These are phyloP conservation scores for Sanghuangporus baumii DNA, from an alignment of 1,284 basidiomycete genomes.

Conservation along the genomic window DNA sequence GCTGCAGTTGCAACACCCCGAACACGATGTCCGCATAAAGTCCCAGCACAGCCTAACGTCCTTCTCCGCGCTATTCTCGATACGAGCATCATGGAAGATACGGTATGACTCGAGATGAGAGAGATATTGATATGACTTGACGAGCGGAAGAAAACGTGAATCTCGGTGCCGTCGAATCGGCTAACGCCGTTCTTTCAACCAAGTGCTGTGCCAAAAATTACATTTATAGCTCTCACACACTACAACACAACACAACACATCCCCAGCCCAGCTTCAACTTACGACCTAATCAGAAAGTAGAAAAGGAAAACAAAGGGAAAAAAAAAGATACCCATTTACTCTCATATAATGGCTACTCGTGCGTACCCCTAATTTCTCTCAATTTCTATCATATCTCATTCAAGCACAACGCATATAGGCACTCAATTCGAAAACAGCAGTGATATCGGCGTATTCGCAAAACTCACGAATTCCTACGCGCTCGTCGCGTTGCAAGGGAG, in stretches of 20 bases:
- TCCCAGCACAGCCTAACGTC: background rate
- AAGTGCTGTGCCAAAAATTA: slow-evolving; percentile 3
- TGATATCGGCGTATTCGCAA: slow-evolving; percentile 93
- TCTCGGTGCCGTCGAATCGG: background rate
- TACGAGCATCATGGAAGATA: background rate
- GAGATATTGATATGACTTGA: background rate
- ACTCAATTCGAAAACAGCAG: slow-evolving; percentile 96
- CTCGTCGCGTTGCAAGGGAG: slow-evolving; percentile 90
- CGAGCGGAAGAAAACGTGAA: background rate
- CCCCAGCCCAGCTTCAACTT: background rate
- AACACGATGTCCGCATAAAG: background rate
- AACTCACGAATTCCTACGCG: slow-evolving; percentile 95
- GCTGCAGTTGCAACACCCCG: background rate
- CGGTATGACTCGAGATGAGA: slow-evolving; percentile 4
- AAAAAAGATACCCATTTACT: slow-evolving; percentile 5
- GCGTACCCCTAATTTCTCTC: slow-evolving; percentile 25
- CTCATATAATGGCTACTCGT: slow-evolving; percentile 60
- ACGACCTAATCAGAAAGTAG: background rate
- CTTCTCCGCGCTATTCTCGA: background rate
- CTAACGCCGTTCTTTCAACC: background rate
- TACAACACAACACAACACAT: no score
- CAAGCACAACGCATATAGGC: slow-evolving; percentile 40
- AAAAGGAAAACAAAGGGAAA: background rate
- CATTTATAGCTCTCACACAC: background rate
- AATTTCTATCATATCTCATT: background rate